Conservation (phyloP, 805 yeast species). For the Saccharomycopsis malanga region DNA sequence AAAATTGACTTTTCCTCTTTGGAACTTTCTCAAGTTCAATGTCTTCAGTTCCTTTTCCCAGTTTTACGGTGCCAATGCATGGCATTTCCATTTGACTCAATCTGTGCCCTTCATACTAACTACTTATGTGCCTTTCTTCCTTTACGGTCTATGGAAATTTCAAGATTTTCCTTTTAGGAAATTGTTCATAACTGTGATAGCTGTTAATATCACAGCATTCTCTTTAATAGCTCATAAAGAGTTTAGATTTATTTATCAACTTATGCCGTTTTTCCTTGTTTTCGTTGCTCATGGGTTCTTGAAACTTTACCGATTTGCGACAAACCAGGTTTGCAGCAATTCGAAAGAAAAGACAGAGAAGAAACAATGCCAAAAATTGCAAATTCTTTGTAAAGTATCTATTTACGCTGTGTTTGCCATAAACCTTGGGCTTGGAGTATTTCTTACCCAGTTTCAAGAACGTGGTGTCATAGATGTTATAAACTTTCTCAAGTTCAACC, state of each 20-base stretch:
- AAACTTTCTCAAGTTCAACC: conserved; percentile 39
- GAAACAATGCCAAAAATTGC: background rate
- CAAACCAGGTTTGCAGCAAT: background rate
- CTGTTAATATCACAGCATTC: conserved; percentile 45
- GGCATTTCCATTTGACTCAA: conserved; percentile 79
- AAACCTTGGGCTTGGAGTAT: conserved; percentile 39
- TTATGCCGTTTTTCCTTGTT: conserved; percentile 65
- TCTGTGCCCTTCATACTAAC: conserved; percentile 73
- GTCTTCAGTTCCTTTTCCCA: conserved; percentile 62
- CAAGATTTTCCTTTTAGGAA: conserved; percentile 26
- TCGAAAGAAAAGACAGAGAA: background rate
- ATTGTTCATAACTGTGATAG: conserved; percentile 27
- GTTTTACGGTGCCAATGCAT: conserved; percentile 79
- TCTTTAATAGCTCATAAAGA: conserved; percentile 80
- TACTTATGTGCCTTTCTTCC: conserved; percentile 55
- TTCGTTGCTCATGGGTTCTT: conserved; percentile 39
- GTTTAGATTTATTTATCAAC: conserved; percentile 78
- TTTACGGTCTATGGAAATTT: conserved; percentile 33
- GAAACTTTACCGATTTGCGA: background rate
- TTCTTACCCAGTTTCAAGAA: conserved; percentile 70
- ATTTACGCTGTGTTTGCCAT: conserved; percentile 26
- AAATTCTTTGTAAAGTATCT: conserved; percentile 18
- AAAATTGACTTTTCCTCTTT: conserved; percentile 49
- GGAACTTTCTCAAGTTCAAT: conserved; percentile 71
- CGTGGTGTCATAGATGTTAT: conserved; percentile 75